These are phyloP conservation scores for Mrakia gelida DNA, from an alignment of 768 basidiomycete genomes.

Conservation along the genomic window DNA sequence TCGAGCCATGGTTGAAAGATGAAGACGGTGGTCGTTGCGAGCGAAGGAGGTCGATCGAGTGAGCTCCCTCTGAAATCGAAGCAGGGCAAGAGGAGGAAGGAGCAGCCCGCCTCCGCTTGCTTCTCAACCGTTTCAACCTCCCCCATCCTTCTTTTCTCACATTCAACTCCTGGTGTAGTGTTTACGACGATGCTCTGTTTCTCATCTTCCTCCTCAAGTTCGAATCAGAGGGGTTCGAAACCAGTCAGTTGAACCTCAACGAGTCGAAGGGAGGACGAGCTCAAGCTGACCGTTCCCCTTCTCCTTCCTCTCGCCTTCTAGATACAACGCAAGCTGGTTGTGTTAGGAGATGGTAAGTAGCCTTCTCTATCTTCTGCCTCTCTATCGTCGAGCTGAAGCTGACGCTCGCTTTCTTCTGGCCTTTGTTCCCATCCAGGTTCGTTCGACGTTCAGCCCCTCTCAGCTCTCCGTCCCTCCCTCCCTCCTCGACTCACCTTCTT, in stretches of 20 bases:
- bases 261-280: background rate
- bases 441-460: background rate
- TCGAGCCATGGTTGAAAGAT: slow-evolving; percentile 4
- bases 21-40: background rate
- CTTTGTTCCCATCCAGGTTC: background rate
- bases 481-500: background rate
- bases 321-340: slow-evolving; percentile 15
- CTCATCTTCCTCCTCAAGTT: background rate
- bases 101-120: too few species aligned
- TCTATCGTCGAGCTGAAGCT: background rate
- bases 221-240: background rate
- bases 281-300: background rate
- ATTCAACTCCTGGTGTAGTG: background rate
- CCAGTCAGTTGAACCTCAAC: background rate
- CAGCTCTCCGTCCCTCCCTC: background rate
- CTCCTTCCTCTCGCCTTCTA: background rate
- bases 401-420: background rate
- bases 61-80: too few species aligned
- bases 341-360: slow-evolving; percentile 7
- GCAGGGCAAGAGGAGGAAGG: too few species aligned
- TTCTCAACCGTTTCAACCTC: background rate
- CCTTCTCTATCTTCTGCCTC: background rate
- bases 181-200: background rate
- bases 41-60: too few species aligned
- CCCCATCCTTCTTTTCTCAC: background rate